Percentiles rank a stretch among this genome's conserved stretches.
phyloP scores from a whole-genome alignment of 225 moss, liverwort and hornwort genomes.

The Straminergon stramineum region DNA sequence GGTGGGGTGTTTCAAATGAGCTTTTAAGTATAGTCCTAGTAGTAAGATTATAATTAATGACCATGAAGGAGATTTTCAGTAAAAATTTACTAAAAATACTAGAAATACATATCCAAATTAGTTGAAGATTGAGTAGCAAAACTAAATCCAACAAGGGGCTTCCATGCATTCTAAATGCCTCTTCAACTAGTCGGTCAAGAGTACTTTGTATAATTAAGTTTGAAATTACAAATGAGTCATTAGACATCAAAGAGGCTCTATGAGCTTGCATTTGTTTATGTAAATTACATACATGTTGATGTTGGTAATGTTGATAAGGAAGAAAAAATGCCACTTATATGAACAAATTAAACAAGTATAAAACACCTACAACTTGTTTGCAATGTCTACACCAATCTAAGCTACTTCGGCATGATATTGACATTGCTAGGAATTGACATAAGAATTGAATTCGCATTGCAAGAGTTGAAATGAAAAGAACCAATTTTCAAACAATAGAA shows the following conservation, averaged over 20 bases:
- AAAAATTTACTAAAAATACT: no score
- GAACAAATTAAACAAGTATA: not conserved
- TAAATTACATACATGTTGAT: not conserved
- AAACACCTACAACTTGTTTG: accelerated
- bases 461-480: not conserved
- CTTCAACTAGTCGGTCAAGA: not conserved
- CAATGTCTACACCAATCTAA: accelerated
- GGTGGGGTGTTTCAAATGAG: no score
- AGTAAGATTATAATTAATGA: no score
- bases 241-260: accelerated
- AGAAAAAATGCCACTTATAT: not conserved
- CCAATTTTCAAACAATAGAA: not conserved
- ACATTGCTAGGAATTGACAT: not conserved
- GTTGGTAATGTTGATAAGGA: not conserved
- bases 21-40: no score
- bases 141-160: accelerated
- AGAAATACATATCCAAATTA: not conserved
- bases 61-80: no score
- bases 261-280: not conserved
- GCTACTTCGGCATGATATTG: accelerated
- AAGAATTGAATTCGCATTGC: not conserved
- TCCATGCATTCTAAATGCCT: not conserved
- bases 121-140: not conserved
- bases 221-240: not conserved
- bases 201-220: accelerated